Conservation (phyloP, 805 yeast genomes). For the Citeromyces nyonsensis region DNA sequence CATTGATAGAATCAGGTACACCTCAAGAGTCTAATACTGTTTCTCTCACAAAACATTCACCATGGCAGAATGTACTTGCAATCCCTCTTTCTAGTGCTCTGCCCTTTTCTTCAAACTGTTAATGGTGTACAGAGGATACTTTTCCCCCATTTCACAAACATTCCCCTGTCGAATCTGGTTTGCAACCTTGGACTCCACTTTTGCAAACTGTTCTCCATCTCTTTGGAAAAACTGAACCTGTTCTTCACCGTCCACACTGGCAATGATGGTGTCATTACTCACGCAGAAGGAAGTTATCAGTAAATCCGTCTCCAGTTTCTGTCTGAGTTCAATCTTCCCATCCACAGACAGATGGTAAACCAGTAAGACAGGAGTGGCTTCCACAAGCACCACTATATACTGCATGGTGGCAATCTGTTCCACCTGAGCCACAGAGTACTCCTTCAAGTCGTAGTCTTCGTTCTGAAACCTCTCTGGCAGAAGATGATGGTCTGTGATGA, state of each 20-base stretch:
- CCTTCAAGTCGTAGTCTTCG: conserved; percentile 27
- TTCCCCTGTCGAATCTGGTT: conserved; percentile 9
- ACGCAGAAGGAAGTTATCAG: conserved; percentile 11
- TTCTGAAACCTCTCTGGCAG: conserved; percentile 54
- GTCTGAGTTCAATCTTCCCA: conserved; percentile 14
- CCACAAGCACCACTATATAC: conserved; percentile 26
- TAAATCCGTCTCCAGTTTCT: conserved; percentile 13
- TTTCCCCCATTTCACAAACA: conserved; percentile 14
- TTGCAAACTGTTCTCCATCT: conserved; percentile 10
- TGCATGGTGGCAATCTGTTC: conserved; percentile 13
- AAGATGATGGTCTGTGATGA: conserved; percentile 37
- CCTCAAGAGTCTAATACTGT: too few relatives aligned
- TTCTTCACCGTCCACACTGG: conserved; percentile 11
- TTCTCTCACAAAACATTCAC: too few relatives aligned
- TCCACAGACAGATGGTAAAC: conserved; percentile 16
- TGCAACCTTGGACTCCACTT: conserved; percentile 10
- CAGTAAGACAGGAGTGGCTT: conserved; percentile 26
- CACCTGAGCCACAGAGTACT: conserved; percentile 28
- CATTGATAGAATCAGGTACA: too few relatives aligned
- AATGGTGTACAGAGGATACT: conserved; percentile 32
- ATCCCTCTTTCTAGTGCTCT: conserved; percentile 26
- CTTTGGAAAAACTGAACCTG: conserved; percentile 9
- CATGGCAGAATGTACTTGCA: too few relatives aligned
- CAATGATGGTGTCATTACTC: conserved; percentile 5
- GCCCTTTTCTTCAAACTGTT: conserved; percentile 46